Evolutionary conservation across 768 basidiomycete species (phyloP), one percentile per base, ranked within the genome.

Genomic region (Suillus hirtellus): DNA sequence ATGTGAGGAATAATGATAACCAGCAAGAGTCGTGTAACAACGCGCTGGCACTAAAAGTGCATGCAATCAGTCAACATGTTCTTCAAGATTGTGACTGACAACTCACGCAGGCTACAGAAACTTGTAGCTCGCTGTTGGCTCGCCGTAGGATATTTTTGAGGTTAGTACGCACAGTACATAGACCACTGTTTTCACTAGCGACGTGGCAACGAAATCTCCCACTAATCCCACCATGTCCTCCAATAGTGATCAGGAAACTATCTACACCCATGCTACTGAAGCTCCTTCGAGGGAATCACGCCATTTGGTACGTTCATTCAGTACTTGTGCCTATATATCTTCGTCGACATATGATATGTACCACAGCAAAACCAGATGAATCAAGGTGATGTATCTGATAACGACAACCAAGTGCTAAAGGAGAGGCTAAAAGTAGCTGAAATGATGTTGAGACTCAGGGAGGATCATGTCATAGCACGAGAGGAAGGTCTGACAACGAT

Each of bases 1-100:
- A 65, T 55, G 63, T 38, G 50, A 59, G 24, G 47, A 64, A 70
- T 65, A 62, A 65, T 40, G 60, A 67, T 68, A 61, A 65, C 12
- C 31, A 35, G 40, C n/a, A n/a, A 59, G 52, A 53, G 34, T 40
- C 40, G 61, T 54, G 54, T 60, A 60, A 43, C 60, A 24, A 54
- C 19, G 35, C 14, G 11, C 9, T 52, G 31, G 38, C 15, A 15
- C 55, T 56, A 27, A 40, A 40, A 38, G 40, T 38, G 7, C 10
- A 40, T 17, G 24, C 8, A 15, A 40, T 56, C 11, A 53, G 38
- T 4, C 14, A 38, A 38, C 17, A 40, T 40, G 17, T 11, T 11
- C 19, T 53, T 34, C 31, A n/a, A 53, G 11, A 19, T n/a, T 34
- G 17, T 56, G 14, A 40, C 40, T 24, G 15, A 38, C 14, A 4